A percentile compares a stretch with the other conserved stretches of the same genome.
Conservation (phyloP, 257 asterid genomes). For the Lycium ferocissimum region DNA sequence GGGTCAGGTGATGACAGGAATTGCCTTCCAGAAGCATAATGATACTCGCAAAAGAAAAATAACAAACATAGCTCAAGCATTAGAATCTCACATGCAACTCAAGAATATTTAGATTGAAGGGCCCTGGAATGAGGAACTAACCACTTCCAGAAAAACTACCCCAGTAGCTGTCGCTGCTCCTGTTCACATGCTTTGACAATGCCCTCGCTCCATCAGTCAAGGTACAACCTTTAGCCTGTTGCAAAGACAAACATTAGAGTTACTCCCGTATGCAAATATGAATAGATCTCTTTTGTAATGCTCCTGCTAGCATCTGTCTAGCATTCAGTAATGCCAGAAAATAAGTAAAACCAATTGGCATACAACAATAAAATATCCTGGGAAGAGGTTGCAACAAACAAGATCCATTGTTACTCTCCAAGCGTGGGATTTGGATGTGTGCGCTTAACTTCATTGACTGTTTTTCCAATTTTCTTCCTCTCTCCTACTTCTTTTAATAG, state of each 20-base stretch:
- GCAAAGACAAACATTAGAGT: slow-evolving; percentile 32
- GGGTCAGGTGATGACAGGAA: not conserved
- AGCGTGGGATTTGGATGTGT: not conserved
- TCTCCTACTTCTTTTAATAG: not conserved
- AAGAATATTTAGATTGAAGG: slow-evolving; percentile 27
- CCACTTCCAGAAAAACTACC: slow-evolving; percentile 74
- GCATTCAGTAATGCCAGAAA: not conserved
- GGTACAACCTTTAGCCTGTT: slow-evolving; percentile 70
- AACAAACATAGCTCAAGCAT: not conserved
- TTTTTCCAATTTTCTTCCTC: not conserved
- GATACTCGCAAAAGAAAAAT: not conserved
- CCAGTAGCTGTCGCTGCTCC: slow-evolving; percentile 82
- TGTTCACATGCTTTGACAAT: slow-evolving; percentile 69
- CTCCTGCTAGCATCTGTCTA: not conserved
- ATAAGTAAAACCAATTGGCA: slow-evolving; percentile 3
- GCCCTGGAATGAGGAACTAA: slow-evolving; percentile 46
- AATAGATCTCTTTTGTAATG: not conserved
- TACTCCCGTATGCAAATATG: not conserved
- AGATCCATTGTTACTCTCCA: no score
- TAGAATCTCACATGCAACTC: slow-evolving; percentile 26
- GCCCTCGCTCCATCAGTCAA: slow-evolving; percentile 92
- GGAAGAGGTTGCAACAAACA: not conserved
- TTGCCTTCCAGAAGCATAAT: not conserved
- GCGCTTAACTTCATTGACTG: no score
- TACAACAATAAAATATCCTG: not conserved